phyloP scores from a whole-genome alignment of 1,284 basidiomycete species.

The Hemileia vastatrix region DNA sequence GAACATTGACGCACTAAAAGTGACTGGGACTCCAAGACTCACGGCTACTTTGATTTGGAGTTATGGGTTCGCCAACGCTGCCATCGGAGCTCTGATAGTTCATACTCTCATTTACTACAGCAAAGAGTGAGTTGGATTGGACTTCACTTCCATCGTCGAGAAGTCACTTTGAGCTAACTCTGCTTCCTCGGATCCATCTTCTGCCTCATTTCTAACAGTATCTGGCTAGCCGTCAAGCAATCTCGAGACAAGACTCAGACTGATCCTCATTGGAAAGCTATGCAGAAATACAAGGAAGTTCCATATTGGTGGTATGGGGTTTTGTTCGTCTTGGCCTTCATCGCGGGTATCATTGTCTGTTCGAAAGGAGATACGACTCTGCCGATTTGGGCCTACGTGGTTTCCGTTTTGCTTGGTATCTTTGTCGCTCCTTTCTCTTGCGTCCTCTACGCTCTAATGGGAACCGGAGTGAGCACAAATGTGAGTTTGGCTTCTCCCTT shows the following conservation, averaged over 20 bases:
- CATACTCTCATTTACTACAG: slow-evolving; percentile 48
- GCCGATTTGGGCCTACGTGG: slow-evolving; percentile 30
- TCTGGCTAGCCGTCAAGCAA: slow-evolving; percentile 52
- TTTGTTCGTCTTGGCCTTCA: slow-evolving; percentile 26
- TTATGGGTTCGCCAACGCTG: slow-evolving; percentile 47
- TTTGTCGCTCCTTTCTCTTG: slow-evolving; percentile 27
- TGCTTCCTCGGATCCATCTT: background rate
- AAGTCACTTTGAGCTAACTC: background rate
- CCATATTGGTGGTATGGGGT: slow-evolving; percentile 37
- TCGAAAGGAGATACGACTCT: slow-evolving; percentile 31
- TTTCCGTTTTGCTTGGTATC: slow-evolving; percentile 27
- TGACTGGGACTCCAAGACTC: slow-evolving; percentile 35
- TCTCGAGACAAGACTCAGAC: slow-evolving; percentile 49
- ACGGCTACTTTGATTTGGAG: slow-evolving; percentile 53
- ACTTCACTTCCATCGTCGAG: background rate
- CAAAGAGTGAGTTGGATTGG: slow-evolving; percentile 34
- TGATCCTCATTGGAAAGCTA: slow-evolving; percentile 52
- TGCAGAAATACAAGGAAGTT: slow-evolving; percentile 39
- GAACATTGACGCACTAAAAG: too few species aligned
- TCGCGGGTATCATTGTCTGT: slow-evolving; percentile 30
- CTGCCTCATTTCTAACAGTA: background rate
- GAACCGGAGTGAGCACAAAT: slow-evolving; percentile 6
- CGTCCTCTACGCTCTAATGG: slow-evolving; percentile 23
- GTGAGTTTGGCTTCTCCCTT: too few species aligned
- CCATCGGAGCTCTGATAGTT: slow-evolving; percentile 56